Conservation (phyloP, 768 basidiomycete genomes). For the Floccularia luteovirens region DNA sequence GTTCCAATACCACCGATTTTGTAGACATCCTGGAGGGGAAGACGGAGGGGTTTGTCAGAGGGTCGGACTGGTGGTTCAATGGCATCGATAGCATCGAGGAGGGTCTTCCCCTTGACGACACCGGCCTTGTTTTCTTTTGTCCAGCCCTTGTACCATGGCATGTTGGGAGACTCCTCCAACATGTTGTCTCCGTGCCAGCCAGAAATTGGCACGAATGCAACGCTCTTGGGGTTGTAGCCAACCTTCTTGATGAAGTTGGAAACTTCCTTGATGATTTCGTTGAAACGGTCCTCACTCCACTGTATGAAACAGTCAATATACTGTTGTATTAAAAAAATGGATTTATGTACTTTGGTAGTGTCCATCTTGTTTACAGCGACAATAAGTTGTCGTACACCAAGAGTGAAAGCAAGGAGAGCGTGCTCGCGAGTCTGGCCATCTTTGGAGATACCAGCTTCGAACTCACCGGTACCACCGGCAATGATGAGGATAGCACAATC, state of each 20-base stretch:
- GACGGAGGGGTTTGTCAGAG: slow-evolving; percentile 99
- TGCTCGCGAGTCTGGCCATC: slow-evolving; percentile 99
- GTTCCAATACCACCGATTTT: slow-evolving; percentile 99
- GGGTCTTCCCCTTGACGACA: slow-evolving; percentile 95
- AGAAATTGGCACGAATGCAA: slow-evolving; percentile 98
- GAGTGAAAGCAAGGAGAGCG: slow-evolving; percentile 98
- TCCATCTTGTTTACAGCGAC: slow-evolving; percentile 99
- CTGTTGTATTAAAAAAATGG: background rate
- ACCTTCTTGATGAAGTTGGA: slow-evolving; percentile 99
- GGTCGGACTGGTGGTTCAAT: slow-evolving; percentile 97
- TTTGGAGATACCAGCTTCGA: slow-evolving; percentile 99
- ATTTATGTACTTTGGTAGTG: slow-evolving; percentile 76
- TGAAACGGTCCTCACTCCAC: slow-evolving; percentile 99
- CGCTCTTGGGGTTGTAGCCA: slow-evolving; percentile 98
- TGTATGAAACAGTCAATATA: slow-evolving; percentile 21
- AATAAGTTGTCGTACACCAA: slow-evolving; percentile 99
- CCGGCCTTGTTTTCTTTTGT: slow-evolving; percentile 92
- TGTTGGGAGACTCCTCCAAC: slow-evolving; percentile 98
- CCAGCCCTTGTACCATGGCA: slow-evolving; percentile 99
- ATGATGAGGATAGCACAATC: slow-evolving; percentile 99
- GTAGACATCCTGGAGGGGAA: slow-evolving; percentile 99
- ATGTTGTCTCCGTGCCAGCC: slow-evolving; percentile 99
- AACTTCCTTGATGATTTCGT: slow-evolving; percentile 98
- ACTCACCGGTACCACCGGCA: slow-evolving; percentile 98
- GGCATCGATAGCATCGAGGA: slow-evolving; percentile 99